Percentiles rank a stretch among this genome's conserved stretches.
Evolutionary conservation across 768 basidiomycete genomes (phyloP).

Genomic region (Auricularia heimuer): DNA sequence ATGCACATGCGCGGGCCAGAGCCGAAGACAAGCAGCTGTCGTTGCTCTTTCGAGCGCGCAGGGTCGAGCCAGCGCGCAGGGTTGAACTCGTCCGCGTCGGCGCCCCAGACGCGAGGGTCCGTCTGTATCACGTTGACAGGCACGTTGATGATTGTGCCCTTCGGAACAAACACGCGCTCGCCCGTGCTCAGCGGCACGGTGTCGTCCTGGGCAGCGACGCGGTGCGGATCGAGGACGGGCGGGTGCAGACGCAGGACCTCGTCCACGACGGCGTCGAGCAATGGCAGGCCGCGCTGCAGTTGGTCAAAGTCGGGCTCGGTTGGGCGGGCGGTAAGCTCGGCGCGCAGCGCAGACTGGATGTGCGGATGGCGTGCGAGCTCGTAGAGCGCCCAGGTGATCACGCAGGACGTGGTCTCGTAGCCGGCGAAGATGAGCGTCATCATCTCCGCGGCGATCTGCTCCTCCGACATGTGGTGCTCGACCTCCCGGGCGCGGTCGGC

Average conservation of each 20-base stretch:
- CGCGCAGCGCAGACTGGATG: conserved; percentile 46
- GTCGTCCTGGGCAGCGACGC: conserved; percentile 47
- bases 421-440: conserved; percentile 26
- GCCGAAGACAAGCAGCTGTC: conserved; percentile 12
- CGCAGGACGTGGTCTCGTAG: conserved; percentile 31
- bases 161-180: conserved; percentile 38
- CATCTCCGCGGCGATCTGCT: conserved; percentile 9
- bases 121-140: conserved; percentile 49
- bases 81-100: conserved; percentile 45
- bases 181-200: conserved; percentile 43
- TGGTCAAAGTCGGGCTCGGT: conserved; percentile 43
- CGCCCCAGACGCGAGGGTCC: conserved; percentile 47
- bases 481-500: conserved; percentile 4
- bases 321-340: conserved; percentile 34
- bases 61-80: conserved; percentile 51
- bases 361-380: conserved; percentile 43
- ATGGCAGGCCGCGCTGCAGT: conserved; percentile 37
- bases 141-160: conserved; percentile 45
- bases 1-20: conserved; percentile 39
- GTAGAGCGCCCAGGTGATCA: conserved; percentile 55
- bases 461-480: conserved; percentile 5
- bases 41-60: not conserved
- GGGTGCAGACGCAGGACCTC: conserved; percentile 56
- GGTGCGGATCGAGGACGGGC: conserved; percentile 55
- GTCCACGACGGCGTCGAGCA: conserved; percentile 51